A percentile compares a stretch with the other conserved stretches of the same genome.
Evolutionary conservation across 2,329 filamentous ascomycete species (phyloP).

Genomic region (Pyrenophora teres): DNA sequence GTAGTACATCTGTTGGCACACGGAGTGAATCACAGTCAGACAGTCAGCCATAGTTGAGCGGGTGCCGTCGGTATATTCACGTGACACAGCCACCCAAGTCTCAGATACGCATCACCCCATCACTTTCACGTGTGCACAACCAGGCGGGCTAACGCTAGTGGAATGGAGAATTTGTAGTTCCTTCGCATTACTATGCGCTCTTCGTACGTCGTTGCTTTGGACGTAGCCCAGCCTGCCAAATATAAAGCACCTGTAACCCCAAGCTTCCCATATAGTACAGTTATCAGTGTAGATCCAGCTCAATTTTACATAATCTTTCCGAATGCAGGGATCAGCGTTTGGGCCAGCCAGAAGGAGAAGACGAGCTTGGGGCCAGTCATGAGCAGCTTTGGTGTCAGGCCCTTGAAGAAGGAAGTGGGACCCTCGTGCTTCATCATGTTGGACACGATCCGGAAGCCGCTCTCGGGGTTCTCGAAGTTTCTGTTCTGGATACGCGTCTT

Average conservation of each 20-base stretch:
- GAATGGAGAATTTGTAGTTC: conserved; percentile 37
- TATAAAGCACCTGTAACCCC: conserved; percentile 24
- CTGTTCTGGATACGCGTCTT: conserved; percentile 98
- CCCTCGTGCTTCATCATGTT: conserved; percentile 96
- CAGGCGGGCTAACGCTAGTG: neutral
- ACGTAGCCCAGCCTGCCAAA: conserved; percentile 22
- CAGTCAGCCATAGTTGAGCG: neutral
- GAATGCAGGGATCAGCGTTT: conserved; percentile 95
- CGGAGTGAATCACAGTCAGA: neutral
- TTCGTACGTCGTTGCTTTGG: conserved; percentile 19
- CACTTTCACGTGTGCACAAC: neutral
- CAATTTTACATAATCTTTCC: conserved; percentile 63
- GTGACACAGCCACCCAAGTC: conserved; percentile 13
- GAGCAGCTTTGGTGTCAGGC: conserved; percentile 91
- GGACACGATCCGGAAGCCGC: conserved; percentile 85
- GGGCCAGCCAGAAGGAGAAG: conserved; percentile 99
- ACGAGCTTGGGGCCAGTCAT: conserved; percentile 99
- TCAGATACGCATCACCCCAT: conserved; percentile 1
- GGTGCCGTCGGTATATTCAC: conserved; percentile 4
- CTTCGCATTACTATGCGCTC: conserved; percentile 13
- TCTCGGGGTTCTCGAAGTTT: conserved; percentile 98
- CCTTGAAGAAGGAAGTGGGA: conserved; percentile 91
- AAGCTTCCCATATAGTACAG: conserved; percentile 32
- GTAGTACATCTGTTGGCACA: neutral
- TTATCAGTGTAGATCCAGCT: conserved; percentile 20